Conservation (phyloP, 2,329 filamentous ascomycete genomes). For the Pyrenophora seminiperda region DNA sequence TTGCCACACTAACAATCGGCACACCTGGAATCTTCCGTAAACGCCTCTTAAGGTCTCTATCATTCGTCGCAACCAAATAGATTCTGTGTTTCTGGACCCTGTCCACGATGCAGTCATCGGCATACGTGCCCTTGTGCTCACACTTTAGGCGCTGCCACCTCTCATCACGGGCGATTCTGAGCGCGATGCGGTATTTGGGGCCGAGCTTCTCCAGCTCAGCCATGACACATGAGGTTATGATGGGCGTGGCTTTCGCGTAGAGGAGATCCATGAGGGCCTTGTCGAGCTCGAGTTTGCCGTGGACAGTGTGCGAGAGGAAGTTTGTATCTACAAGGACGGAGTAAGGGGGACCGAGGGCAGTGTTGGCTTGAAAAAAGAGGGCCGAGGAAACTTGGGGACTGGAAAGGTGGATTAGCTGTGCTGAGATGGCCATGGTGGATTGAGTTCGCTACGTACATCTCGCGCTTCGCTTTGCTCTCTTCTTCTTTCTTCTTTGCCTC, state of each 20-base stretch:
- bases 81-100: conserved; percentile 54
- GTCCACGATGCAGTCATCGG: conserved; percentile 67
- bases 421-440: conserved; percentile 9
- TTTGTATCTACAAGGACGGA: conserved; percentile 62
- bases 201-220: conserved; percentile 89
- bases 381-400: conserved; percentile 76
- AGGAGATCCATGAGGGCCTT: conserved; percentile 92
- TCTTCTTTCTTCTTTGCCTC: conserved; percentile 63
- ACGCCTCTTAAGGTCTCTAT: conserved; percentile 71
- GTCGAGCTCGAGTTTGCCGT: conserved; percentile 85
- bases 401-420: conserved; percentile 18
- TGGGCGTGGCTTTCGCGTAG: conserved; percentile 86
- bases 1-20: conserved; percentile 78
- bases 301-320: conserved; percentile 71
- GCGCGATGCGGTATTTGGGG: conserved; percentile 79
- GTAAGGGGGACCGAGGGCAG: conserved; percentile 83
- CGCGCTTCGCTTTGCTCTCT: conserved; percentile 69
- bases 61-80: conserved; percentile 55
- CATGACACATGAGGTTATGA: conserved; percentile 79
- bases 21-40: conserved; percentile 82
- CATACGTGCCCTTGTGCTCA: conserved; percentile 86
- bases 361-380: conserved; percentile 64
- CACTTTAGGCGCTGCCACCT: conserved; percentile 85
- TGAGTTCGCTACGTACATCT: conserved; percentile 60
- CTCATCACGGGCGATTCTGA: conserved; percentile 86